Conservation (phyloP, 495 filamentous ascomycete species). For the Collariella sp. region DNA sequence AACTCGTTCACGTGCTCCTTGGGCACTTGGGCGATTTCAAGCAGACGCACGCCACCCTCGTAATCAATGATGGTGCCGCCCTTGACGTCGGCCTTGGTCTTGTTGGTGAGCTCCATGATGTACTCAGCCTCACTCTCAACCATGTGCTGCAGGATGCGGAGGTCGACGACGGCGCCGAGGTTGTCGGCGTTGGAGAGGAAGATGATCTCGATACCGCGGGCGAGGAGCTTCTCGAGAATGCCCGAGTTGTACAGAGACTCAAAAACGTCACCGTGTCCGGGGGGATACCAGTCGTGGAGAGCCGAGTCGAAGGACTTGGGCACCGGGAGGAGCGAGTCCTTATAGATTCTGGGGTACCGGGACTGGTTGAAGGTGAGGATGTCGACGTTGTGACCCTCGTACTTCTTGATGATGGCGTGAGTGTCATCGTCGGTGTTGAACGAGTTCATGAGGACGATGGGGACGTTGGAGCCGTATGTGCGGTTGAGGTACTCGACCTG, state of each 20-base stretch:
- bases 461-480: constrained; percentile 93
- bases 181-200: constrained; percentile 99
- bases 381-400: constrained; percentile 98
- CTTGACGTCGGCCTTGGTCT: constrained; percentile 99
- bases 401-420: constrained; percentile 99
- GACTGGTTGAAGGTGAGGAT: constrained; percentile 99
- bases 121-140: constrained; percentile 91
- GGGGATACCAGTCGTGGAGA: constrained; percentile 97
- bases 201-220: constrained; percentile 90
- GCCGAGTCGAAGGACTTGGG: constrained; percentile 82
- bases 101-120: constrained; percentile 99
- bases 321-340: constrained; percentile 93
- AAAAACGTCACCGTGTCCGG: constrained; percentile 98
- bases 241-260: constrained; percentile 99
- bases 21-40: constrained; percentile 99
- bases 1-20: constrained; percentile 99
- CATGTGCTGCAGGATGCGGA: constrained; percentile 98
- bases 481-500: constrained; percentile 99
- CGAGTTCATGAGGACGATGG: constrained; percentile 99
- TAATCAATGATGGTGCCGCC: constrained; percentile 99
- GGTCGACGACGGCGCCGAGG: constrained; percentile 92
- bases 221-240: constrained; percentile 90
- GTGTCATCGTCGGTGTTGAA: constrained; percentile 99
- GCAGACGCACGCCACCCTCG: constrained; percentile 87
- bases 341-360: constrained; percentile 90